Evolutionary conservation across 805 yeast species (phyloP).

Genomic region (Lipomyces anomalus): DNA sequence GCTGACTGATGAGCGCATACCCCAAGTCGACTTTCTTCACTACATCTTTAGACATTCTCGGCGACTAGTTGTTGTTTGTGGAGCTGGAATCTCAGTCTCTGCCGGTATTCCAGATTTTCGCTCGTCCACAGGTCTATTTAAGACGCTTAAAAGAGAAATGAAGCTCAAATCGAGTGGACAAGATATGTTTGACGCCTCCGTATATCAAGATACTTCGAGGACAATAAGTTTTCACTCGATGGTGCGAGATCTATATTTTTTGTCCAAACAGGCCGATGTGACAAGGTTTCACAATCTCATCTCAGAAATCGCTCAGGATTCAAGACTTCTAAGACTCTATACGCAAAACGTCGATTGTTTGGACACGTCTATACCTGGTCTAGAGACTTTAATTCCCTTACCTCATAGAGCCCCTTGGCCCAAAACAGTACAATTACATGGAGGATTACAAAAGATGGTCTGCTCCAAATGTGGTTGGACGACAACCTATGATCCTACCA

Average conservation of each 20-base stretch:
- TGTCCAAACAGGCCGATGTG: constrained; percentile 54
- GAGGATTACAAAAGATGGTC: constrained; percentile 63
- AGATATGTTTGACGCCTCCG: constrained; percentile 72
- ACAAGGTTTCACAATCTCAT: constrained; percentile 70
- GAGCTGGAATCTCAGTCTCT: constrained; percentile 87
- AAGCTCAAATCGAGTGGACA: constrained; percentile 48
- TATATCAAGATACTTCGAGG: constrained; percentile 59
- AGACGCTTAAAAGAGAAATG: constrained; percentile 39
- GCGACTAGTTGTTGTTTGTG: constrained; percentile 62
- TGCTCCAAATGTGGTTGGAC: constrained; percentile 72
- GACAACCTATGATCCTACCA: constrained; percentile 46
- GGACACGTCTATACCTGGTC: constrained; percentile 51
- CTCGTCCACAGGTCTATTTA: constrained; percentile 71
- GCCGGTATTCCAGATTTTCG: constrained; percentile 90
- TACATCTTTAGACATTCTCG: constrained; percentile 52
- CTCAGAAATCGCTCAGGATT: constrained; percentile 52
- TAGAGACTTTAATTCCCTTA: constrained; percentile 49
- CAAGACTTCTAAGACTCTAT: constrained; percentile 64
- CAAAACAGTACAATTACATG: constrained; percentile 75
- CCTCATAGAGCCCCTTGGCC: constrained; percentile 42
- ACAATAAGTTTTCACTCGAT: constrained; percentile 66
- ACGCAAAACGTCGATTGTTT: constrained; percentile 86
- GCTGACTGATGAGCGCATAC: no score
- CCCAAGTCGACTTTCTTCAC: constrained; percentile 46
- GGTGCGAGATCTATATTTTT: constrained; percentile 54